phyloP scores from a whole-genome alignment of 2,329 filamentous ascomycete species.

The Zymoseptoria passerinii region DNA sequence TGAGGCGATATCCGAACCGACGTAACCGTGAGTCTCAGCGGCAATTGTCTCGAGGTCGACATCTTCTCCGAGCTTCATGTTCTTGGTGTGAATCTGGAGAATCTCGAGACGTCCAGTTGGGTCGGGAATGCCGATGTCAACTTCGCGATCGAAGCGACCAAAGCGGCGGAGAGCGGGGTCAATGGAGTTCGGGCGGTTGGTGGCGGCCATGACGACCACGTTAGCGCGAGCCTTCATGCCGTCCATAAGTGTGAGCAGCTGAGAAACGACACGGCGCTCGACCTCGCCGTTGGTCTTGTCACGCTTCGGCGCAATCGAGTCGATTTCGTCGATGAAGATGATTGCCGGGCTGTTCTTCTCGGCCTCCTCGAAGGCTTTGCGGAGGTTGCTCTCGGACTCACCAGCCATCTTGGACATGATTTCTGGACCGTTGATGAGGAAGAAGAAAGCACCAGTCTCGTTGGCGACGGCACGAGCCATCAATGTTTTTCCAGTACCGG shows the following conservation, averaged over 20 bases:
- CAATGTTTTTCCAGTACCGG: slow-evolving; percentile 97
- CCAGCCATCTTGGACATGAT: slow-evolving; percentile 99
- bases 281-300: slow-evolving; percentile 99
- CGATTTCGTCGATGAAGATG: slow-evolving; percentile 99
- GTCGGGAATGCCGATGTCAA: slow-evolving; percentile 96
- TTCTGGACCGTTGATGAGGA: slow-evolving; percentile 97
- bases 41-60: slow-evolving; percentile 96
- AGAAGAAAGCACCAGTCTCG: slow-evolving; percentile 98
- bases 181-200: slow-evolving; percentile 97
- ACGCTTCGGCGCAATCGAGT: slow-evolving; percentile 98
- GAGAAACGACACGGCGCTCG: slow-evolving; percentile 95
- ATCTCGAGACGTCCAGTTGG: slow-evolving; percentile 98
- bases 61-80: slow-evolving; percentile 98
- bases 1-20: slow-evolving; percentile 95
- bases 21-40: slow-evolving; percentile 96
- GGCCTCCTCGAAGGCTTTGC: slow-evolving; percentile 98
- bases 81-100: slow-evolving; percentile 99
- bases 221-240: slow-evolving; percentile 99
- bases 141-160: slow-evolving; percentile 97
- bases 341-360: slow-evolving; percentile 99
- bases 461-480: slow-evolving; percentile 99
- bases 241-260: slow-evolving; percentile 95
- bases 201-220: slow-evolving; percentile 97
- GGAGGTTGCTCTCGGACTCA: slow-evolving; percentile 95
- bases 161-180: slow-evolving; percentile 96